Base-by-base conservation (phyloP, 140 eudicot genomes). In the Eryngium alpinum region DNA sequence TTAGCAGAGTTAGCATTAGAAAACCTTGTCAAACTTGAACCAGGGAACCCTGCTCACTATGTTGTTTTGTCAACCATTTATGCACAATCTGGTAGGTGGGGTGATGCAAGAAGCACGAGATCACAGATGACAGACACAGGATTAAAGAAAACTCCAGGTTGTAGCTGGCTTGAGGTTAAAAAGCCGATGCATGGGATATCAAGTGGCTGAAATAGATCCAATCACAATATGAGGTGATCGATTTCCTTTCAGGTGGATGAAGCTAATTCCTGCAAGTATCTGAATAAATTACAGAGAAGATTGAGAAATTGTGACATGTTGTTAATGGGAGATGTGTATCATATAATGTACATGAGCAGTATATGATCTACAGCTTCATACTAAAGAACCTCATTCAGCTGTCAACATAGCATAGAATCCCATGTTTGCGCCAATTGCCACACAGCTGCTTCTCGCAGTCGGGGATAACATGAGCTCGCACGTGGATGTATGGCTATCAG, bases 71-170 rank as follows among this genome's bases (percentile, higher is more conserved):
- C 93, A 10, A 81, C 86, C 78, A 88, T 91, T 10, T 89, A 91
- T 82, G 91, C 93, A 9, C 86, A 91, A 65, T 85, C 87, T 34
- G 93, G 89, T 38, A 67, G 89, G 80, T 91, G 90, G 92, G 86
- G 62, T 51, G 97, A 91, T 79, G 92, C 97, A 18, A 85, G 78
- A 85, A 75, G 81, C 70, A 82, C 87, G 70, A 86, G 97, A 82
- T 57, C 82, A 85, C 87, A 84, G 87, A 84, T 89, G 84, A 31
- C 32, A 6, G 87, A 84, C 53, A 77, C 80, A 43, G 92, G 92
- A 31, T 46, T 84, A 22, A 88, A 72, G 71, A 89, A 87, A 83
- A 84, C 80, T 75, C 91, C 94, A 0, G 94, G 97, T 27, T 85
- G 83, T 75, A 91, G 97, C 83, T 89, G 97, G 93, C 63, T 89